Base-by-base conservation (phyloP, 2,329 filamentous ascomycete species). In the Arthrobotrys pseudoclavata region DNA sequence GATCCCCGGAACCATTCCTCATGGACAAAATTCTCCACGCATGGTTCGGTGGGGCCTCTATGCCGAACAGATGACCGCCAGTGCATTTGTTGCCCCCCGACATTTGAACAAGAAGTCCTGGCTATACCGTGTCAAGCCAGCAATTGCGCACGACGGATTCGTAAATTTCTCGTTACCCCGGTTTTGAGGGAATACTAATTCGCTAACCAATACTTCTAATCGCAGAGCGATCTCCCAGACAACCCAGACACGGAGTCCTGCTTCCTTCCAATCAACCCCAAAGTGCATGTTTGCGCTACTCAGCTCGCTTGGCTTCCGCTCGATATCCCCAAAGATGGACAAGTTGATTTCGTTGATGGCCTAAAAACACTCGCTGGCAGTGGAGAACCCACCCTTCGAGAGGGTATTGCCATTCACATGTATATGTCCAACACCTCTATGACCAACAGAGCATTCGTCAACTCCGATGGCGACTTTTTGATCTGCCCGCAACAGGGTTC, bases 401-500 rank as follows among this genome's bases (percentile, higher is more conserved):
- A 87, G 69, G 86, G 86, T 5, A 81, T 87, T 22, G 86, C 86
- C 3, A 82, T 86, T 0, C 86, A 87, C 79, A 83, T 87, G 37
- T 88, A 87, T 80, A 83, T 84, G 76, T 84, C 85, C 79, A 87
- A 86, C 79, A 81, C 82, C 0, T 84, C 82, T 60, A 87, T 88
- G 86, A 81, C 82, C 3, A 82, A 83, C 4, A 82, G 84, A 40
- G 85, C 86, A 0, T 87, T 86, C 78, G 84, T 84, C 80, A 87
- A 86, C 80, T 88, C 88, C 1, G 90, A 92, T 76, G 90, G 90
- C 15, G 90, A 92, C 81, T 87, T 90, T 76, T 84, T 91, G 64
- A 89, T 92, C 55, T 86, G 91, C 1, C 89, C 87, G 0, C 90
- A 92, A 76, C 86, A 89, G 79, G 90, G 90, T 12, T 85, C 87